Conservation (phyloP, 441 rosid genomes). For the Corymbia citriodora region DNA sequence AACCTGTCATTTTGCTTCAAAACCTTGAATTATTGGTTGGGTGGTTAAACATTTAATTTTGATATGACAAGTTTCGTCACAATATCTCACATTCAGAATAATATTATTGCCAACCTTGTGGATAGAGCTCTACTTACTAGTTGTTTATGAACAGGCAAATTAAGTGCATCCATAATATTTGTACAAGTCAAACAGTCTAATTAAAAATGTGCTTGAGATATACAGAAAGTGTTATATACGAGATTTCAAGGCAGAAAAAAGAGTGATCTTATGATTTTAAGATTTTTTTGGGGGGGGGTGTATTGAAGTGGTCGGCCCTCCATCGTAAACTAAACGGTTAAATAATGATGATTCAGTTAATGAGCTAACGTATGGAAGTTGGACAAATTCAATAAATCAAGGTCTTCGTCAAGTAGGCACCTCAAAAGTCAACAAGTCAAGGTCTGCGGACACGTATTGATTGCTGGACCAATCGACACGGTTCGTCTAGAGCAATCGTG, state of each 20-base stretch:
- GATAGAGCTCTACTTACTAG: too few species aligned
- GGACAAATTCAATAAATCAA: neutral
- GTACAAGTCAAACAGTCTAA: too few species aligned
- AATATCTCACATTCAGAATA: too few species aligned
- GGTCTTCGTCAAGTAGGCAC: neutral
- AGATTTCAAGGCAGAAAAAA: neutral
- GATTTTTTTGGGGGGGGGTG: neutral
- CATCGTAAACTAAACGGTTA: neutral
- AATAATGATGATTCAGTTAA: neutral
- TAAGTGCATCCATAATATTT: too few species aligned
- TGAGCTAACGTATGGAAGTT: neutral
- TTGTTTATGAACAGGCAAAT: too few species aligned
- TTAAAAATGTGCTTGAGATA: neutral
- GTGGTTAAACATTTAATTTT: too few species aligned
- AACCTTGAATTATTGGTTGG: too few species aligned
- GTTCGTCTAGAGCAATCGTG: neutral
- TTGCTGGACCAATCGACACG: neutral
- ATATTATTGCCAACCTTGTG: too few species aligned
- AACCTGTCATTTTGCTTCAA: too few species aligned
- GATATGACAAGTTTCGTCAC: too few species aligned
- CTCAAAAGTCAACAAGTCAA: neutral
- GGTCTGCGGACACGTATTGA: neutral
- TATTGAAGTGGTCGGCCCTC: neutral
- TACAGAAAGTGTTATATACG: neutral
- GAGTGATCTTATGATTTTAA: neutral